A percentile compares a stretch with the other conserved stretches of the same genome.
These are phyloP conservation scores for Candolleomyces aberdarensis DNA, from an alignment of 768 basidiomycete genomes.

Conservation along the genomic window DNA sequence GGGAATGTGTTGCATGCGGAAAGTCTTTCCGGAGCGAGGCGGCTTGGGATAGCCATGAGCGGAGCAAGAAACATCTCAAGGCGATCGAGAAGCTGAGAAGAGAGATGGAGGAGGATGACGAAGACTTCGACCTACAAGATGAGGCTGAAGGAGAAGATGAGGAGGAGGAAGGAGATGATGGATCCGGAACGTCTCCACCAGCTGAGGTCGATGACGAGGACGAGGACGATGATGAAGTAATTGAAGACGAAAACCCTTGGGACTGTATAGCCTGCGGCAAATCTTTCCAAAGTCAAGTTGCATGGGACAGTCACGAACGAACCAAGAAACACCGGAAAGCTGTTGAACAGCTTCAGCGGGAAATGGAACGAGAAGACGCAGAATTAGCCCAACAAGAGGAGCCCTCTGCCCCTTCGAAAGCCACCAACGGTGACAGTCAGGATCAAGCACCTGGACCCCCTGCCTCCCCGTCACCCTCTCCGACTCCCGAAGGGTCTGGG, in stretches of 20 bases:
- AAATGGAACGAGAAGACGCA: slow-evolving; percentile 9
- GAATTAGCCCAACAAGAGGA: no score
- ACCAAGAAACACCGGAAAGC: slow-evolving; percentile 91
- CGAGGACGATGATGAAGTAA: not conserved
- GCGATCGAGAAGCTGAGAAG: slow-evolving; percentile 76
- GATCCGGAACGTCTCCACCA: slow-evolving; percentile 33
- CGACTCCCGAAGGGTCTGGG: not conserved
- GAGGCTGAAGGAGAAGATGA: slow-evolving; percentile 23
- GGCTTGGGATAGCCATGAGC: slow-evolving; percentile 94
- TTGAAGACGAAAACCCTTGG: not conserved
- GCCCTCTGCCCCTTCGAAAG: no score
- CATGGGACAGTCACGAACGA: slow-evolving; percentile 93
- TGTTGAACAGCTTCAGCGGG: slow-evolving; percentile 68
- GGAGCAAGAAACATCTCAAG: slow-evolving; percentile 91
- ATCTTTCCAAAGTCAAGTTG: slow-evolving; percentile 63
- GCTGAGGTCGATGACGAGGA: slow-evolving; percentile 7
- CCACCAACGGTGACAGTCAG: no score
- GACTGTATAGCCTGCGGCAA: slow-evolving; percentile 55
- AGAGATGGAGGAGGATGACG: slow-evolving; percentile 76
- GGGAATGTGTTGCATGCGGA: slow-evolving; percentile 94
- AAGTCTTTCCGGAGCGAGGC: slow-evolving; percentile 90
- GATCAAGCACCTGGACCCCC: not conserved
- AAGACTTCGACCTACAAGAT: slow-evolving; percentile 54
- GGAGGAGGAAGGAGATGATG: slow-evolving; percentile 54
- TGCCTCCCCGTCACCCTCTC: not conserved